Conservation (phyloP, 2,329 filamentous ascomycete species). For the Acrocalymma vagum region DNA sequence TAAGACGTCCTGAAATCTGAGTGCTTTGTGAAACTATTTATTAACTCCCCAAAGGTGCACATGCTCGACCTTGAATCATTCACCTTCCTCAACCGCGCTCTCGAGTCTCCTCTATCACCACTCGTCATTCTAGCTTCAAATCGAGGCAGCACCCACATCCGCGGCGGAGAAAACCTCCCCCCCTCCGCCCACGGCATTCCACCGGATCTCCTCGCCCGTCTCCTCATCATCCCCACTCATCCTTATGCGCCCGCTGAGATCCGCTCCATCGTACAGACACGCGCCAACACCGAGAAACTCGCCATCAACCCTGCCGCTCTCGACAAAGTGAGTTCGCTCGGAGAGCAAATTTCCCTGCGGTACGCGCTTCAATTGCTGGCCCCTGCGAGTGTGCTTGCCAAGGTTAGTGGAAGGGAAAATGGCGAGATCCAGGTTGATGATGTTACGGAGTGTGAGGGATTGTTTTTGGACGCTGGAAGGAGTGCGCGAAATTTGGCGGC, state of each 20-base stretch:
- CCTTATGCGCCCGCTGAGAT: conserved; percentile 90
- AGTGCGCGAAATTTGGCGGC: conserved; percentile 50
- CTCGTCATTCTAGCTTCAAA: conserved; percentile 98
- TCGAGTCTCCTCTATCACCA: conserved; percentile 92
- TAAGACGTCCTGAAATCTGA: too few species aligned
- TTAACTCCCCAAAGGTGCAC: conserved; percentile 72
- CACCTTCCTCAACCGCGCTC: conserved; percentile 97
- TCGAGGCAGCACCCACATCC: conserved; percentile 90
- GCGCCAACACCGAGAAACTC: conserved; percentile 82
- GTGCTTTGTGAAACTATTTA: background rate
- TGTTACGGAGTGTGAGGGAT: conserved; percentile 58
- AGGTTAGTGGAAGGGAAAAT: conserved; percentile 64
- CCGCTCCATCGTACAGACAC: conserved; percentile 86
- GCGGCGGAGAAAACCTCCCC: conserved; percentile 73
- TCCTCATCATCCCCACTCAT: conserved; percentile 95
- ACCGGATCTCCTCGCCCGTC: conserved; percentile 88
- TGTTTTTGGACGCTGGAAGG: conserved; percentile 59
- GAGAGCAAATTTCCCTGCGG: conserved; percentile 86
- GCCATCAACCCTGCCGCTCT: conserved; percentile 82
- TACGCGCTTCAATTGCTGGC: conserved; percentile 94
- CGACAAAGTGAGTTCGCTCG: conserved; percentile 85
- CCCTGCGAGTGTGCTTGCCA: conserved; percentile 88
- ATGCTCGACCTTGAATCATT: conserved; percentile 99
- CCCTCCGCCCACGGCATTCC: conserved; percentile 89
- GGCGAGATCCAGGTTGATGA: conserved; percentile 63